Evolutionary conservation across 345 rosid genomes (phyloP).

Genomic region (Eucalyptus marginata): DNA sequence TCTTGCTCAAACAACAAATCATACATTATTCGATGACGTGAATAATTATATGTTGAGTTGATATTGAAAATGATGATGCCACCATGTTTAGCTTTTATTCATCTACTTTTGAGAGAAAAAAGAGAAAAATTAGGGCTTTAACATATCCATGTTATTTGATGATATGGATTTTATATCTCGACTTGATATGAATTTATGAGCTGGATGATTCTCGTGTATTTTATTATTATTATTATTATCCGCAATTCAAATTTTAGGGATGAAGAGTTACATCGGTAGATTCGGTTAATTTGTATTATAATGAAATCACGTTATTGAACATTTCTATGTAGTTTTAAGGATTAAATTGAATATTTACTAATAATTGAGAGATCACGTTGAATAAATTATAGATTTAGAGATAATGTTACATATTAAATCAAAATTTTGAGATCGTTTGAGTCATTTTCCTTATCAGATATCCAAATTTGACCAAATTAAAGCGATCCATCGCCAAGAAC

Average conservation of each 20-base stretch:
- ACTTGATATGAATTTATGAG: not conserved
- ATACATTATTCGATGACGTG: fast-evolving
- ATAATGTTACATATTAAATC: fast-evolving
- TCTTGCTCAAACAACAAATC: fast-evolving
- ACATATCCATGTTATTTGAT: fast-evolving
- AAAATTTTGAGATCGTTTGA: too few relatives aligned
- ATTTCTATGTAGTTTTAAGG: too few relatives aligned
- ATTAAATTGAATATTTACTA: too few relatives aligned
- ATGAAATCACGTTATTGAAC: fast-evolving
- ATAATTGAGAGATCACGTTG: fast-evolving
- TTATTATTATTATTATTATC: not conserved
- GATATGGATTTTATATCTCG: not conserved
- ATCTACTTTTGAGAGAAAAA: fast-evolving
- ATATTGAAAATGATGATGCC: not conserved
- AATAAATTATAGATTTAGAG: too few relatives aligned
- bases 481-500: not conserved
- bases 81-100: too few relatives aligned
- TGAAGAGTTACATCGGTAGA: fast-evolving
- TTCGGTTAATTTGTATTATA: fast-evolving
- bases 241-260: not conserved
- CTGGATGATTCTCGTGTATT: too few relatives aligned
- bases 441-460: too few relatives aligned
- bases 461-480: not conserved
- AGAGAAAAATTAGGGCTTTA: fast-evolving
- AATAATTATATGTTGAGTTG: not conserved